Evolutionary conservation across 2,329 filamentous ascomycete species (phyloP).

Genomic region (Stylonectria norvegica): DNA sequence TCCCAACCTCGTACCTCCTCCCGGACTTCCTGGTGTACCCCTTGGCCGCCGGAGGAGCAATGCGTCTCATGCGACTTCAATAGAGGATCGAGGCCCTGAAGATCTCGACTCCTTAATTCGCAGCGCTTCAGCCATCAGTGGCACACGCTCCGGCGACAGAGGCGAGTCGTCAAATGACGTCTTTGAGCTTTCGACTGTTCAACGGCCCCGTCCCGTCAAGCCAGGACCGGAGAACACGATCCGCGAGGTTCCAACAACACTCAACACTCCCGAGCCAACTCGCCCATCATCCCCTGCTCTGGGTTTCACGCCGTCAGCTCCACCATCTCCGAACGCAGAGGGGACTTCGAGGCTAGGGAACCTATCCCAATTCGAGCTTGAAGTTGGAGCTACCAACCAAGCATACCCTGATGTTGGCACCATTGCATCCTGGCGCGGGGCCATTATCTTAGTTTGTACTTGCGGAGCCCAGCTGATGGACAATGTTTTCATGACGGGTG

Average conservation of each 20-base stretch:
- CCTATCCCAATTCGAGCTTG: constrained; percentile 6
- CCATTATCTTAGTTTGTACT: constrained; percentile 9
- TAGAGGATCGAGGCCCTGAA: constrained; percentile 5
- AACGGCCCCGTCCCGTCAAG: constrained; percentile 7
- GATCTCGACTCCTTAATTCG: constrained; percentile 4
- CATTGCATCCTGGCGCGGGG: constrained; percentile 7
- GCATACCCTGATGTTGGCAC: constrained; percentile 7
- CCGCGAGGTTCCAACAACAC: constrained; percentile 5
- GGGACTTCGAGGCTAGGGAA: constrained; percentile 8
- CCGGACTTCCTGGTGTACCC: constrained; percentile 3
- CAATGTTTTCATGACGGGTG: constrained; percentile 12
- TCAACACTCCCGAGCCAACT: constrained; percentile 5
- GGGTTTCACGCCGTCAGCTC: not conserved
- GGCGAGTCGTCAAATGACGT: constrained; percentile 6
- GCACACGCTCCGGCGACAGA: constrained; percentile 3
- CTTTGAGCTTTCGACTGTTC: constrained; percentile 6
- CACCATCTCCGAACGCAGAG: not conserved
- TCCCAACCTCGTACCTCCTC: constrained; percentile 5
- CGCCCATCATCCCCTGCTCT: constrained; percentile 6
- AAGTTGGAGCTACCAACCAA: constrained; percentile 3
- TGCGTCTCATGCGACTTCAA: constrained; percentile 1
- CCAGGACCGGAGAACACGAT: constrained; percentile 6
- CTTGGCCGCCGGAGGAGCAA: constrained; percentile 6
- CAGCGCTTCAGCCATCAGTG: constrained; percentile 5
- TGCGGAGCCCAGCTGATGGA: constrained; percentile 11